Percentiles rank a stretch among this genome's conserved stretches.
Evolutionary conservation across 306 rosid genomes (phyloP).

Genomic region (Castanopsis chinensis): DNA sequence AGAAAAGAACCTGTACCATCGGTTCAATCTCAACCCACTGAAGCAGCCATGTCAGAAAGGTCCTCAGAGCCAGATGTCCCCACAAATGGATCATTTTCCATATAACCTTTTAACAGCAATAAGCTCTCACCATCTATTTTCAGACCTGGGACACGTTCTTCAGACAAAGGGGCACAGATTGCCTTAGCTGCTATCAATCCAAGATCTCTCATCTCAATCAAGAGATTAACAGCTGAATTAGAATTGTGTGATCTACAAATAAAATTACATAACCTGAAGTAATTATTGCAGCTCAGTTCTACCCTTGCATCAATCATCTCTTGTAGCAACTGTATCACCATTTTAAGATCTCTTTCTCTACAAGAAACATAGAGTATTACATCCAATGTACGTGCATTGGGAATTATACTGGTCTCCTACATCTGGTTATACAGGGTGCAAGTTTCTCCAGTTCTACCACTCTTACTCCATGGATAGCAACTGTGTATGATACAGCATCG

Average conservation of each 20-base stretch:
- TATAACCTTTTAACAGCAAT: slow-evolving; percentile 4
- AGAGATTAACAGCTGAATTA: slow-evolving; percentile 22
- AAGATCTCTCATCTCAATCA: slow-evolving; percentile 50
- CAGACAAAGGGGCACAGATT: slow-evolving; percentile 3
- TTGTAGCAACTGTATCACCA: no score
- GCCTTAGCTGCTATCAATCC: slow-evolving; percentile 43
- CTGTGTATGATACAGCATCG: slow-evolving; percentile 45
- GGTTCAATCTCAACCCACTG: no score
- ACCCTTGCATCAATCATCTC: no score
- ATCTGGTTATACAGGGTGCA: slow-evolving; percentile 36
- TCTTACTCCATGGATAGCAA: slow-evolving; percentile 52
- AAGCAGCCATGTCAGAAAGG: no score
- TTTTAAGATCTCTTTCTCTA: no score
- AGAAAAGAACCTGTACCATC: no score
- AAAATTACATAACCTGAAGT: no score
- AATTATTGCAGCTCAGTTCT: no score
- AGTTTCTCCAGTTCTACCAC: slow-evolving; percentile 55
- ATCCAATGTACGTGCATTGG: no score
- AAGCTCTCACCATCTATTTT: slow-evolving; percentile 27
- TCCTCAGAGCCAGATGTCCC: no score
- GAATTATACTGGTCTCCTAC: slow-evolving; percentile 53
- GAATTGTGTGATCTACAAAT: slow-evolving; percentile 13
- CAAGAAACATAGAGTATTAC: no score
- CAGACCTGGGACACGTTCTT: slow-evolving; percentile 6
- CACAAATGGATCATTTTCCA: slow-evolving; percentile 16